A percentile compares a stretch with the other conserved stretches of the same genome.
phyloP scores from a whole-genome alignment of 1,284 basidiomycete genomes.

The Laetiporus sulphureus region DNA sequence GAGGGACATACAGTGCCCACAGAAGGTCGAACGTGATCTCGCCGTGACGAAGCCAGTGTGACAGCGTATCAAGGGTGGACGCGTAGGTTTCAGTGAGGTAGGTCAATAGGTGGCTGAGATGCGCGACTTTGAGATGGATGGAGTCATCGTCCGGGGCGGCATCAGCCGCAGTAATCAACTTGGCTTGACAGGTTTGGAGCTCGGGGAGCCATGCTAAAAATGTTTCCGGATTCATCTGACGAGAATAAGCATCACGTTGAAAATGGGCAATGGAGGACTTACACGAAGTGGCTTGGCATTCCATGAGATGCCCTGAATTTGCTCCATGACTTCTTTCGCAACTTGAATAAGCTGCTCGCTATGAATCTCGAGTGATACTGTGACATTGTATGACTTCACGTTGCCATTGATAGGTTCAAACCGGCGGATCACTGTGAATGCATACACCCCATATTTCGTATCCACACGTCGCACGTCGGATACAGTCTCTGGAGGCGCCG shows the following conservation, averaged over 20 bases:
- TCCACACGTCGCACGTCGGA: constrained; percentile 12
- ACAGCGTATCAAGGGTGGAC: constrained; percentile 37
- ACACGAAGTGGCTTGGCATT: constrained; percentile 48
- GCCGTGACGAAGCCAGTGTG: constrained; percentile 40
- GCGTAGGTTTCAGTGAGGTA: constrained; percentile 44
- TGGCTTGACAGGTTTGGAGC: constrained; percentile 36
- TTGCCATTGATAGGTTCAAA: constrained; percentile 22
- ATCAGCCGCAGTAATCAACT: constrained; percentile 29
- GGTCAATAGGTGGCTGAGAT: constrained; percentile 40
- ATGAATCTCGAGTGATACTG: constrained; percentile 39
- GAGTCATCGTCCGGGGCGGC: constrained; percentile 31
- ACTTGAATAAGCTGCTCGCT: constrained; percentile 47
- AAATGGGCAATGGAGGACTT: too few relatives aligned
- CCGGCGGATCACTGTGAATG: constrained; percentile 24
- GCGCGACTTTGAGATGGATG: constrained; percentile 25
- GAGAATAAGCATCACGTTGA: too few relatives aligned
- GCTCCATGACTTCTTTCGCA: constrained; percentile 46
- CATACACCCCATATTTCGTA: constrained; percentile 24
- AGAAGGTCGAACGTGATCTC: constrained; percentile 57
- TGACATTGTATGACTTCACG: constrained; percentile 20
- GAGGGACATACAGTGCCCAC: constrained; percentile 47
- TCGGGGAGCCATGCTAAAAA: constrained; percentile 44
- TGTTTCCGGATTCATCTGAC: constrained; percentile 51
- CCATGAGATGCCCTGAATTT: constrained; percentile 53
- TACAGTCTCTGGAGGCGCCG: constrained; percentile 16